Evolutionary conservation across 176 grass and related monocot genomes (phyloP), one percentile per base, ranked within the genome.

Genomic region (Bonia amplexicaulis): DNA sequence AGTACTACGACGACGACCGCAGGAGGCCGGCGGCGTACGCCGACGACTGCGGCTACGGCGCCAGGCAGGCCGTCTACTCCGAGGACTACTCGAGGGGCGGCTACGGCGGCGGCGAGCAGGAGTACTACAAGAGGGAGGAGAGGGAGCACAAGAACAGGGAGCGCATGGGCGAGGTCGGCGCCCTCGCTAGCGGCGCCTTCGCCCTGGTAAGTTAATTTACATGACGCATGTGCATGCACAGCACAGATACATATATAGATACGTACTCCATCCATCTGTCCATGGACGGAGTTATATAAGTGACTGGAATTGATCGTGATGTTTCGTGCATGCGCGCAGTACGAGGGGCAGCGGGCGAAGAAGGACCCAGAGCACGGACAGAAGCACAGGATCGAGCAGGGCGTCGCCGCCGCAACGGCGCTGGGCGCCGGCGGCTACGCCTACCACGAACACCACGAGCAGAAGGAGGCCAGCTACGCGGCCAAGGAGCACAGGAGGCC

Each of bases 381-480:
- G 59, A 97, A 41, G 92, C 95, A 97, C 88, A 86, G 83, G 90
- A 86, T 94, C 17, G 92, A 94, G 92, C 81, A 88, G 57, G 92
- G 88, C 22, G n/a, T 97, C 41, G 90, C 90, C 0, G 80, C 69
- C 0, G 90, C 52, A 10, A 84, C 83, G 52, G 90, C 85, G 39
- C 33, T 89, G 5, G 92, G 92, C 19, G 76, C 89, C 63, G 94
- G 90, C 42, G 94, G 94, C 15, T 94, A 92, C 75, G 92, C 88
- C 2, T 97, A 87, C 83, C 92, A 97, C 59, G 90, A 97, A 85
- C 92, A 97, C 88, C 90, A 86, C 71, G 88, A 92, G 83, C 93
- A 91, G 86, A 90, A 92, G 89, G 87, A 92, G 26, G 77, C 89
- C 5, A 42, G 61, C 81, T 75, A 90, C 57, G 89, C 86, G 13